Conservation (phyloP, 345 rosid species). For the Acer yangbiense region DNA sequence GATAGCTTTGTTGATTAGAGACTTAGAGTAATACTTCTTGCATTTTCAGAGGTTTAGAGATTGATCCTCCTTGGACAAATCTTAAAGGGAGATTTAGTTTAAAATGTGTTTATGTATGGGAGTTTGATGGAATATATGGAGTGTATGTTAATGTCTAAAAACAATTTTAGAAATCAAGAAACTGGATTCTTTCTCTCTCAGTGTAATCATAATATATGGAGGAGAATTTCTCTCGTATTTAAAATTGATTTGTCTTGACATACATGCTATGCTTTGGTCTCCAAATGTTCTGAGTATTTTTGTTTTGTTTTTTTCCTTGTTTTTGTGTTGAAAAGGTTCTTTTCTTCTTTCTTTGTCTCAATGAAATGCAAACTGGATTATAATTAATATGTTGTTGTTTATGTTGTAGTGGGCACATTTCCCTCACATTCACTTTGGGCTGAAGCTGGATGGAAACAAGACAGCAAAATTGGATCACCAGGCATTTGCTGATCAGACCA, state of each 20-base stretch:
- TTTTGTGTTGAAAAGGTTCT: too few relatives aligned
- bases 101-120: not conserved
- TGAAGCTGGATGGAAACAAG: constrained; percentile 81
- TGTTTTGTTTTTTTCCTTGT: not conserved
- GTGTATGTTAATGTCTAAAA: too few relatives aligned
- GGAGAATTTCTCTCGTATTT: too few relatives aligned
- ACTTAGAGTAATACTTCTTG: not conserved
- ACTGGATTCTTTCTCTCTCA: too few relatives aligned
- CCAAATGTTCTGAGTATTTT: not conserved
- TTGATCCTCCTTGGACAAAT: not conserved
- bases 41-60: not conserved
- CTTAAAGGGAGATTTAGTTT: not conserved
- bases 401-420: constrained; percentile 87
- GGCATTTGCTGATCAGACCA: constrained; percentile 43
- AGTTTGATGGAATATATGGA: not conserved
- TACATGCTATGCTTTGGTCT: not conserved
- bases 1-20: not conserved
- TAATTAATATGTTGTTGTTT: not conserved
- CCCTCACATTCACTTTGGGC: constrained; percentile 91
- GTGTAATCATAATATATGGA: too few relatives aligned
- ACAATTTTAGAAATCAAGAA: too few relatives aligned
- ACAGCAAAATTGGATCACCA: constrained; percentile 62
- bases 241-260: not conserved
- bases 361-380: too few relatives aligned
- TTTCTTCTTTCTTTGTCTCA: too few relatives aligned